A percentile compares a stretch with the other conserved stretches of the same genome.
phyloP scores from a whole-genome alignment of 1,139 yeast genomes.

The Eremothecium cymbalariae region DNA sequence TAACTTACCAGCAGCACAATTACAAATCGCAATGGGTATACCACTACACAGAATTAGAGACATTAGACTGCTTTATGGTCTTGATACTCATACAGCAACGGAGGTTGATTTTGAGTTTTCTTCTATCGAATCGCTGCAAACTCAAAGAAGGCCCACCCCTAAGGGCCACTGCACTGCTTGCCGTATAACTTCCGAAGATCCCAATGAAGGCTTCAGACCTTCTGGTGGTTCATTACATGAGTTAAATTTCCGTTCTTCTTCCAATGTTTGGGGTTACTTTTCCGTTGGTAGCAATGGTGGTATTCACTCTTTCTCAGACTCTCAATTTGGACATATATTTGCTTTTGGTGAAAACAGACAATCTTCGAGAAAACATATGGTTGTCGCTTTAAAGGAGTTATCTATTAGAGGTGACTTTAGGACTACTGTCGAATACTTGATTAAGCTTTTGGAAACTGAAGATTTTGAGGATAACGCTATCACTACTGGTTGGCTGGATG shows the following conservation, averaged over 20 bases:
- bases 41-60: constrained; percentile 93
- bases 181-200: constrained; percentile 97
- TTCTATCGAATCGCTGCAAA: constrained; percentile 56
- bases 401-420: constrained; percentile 97
- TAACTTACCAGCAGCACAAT: constrained; percentile 94
- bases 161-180: constrained; percentile 99
- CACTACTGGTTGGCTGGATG: constrained; percentile 98
- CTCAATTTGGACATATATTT: constrained; percentile 97
- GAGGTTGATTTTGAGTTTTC: constrained; percentile 87
- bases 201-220: constrained; percentile 98
- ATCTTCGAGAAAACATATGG: constrained; percentile 97
- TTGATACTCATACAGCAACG: constrained; percentile 87
- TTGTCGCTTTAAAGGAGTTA: constrained; percentile 91
- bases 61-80: constrained; percentile 86
- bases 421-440: constrained; percentile 93
- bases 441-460: constrained; percentile 89
- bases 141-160: constrained; percentile 89
- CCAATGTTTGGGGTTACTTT: constrained; percentile 99
- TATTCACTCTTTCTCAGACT: constrained; percentile 93
- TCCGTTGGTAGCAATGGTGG: constrained; percentile 95
- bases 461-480: constrained; percentile 94
- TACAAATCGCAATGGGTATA: constrained; percentile 98
- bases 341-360: constrained; percentile 98
- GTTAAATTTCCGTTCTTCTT: constrained; percentile 89
- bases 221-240: constrained; percentile 96